Percentiles rank a stretch among this genome's conserved stretches.
Conservation (phyloP, 2,329 filamentous ascomycete genomes). For the Daldinia sp. region DNA sequence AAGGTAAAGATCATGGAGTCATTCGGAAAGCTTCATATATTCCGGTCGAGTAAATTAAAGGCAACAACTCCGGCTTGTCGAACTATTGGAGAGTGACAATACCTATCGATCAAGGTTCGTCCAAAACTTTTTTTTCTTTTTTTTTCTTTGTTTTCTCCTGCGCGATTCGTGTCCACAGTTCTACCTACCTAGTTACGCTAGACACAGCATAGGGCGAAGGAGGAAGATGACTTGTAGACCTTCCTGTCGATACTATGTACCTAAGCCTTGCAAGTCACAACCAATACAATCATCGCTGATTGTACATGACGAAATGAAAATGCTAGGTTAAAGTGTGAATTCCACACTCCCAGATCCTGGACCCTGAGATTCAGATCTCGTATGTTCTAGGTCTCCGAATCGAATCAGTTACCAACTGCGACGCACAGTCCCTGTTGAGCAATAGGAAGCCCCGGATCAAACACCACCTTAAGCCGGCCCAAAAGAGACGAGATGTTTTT, state of each 20-base stretch:
- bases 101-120: background rate
- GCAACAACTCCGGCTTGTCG: background rate
- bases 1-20: background rate
- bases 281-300: background rate
- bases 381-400: background rate
- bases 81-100: background rate
- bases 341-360: background rate
- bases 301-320: background rate
- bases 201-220: background rate
- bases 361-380: slow-evolving; percentile 5
- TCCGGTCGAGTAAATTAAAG: slow-evolving; percentile 14
- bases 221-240: background rate
- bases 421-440: background rate
- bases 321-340: background rate
- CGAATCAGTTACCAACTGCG: background rate
- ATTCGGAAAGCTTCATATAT: background rate
- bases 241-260: background rate
- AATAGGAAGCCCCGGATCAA: background rate
- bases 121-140: too few relatives aligned
- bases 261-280: background rate
- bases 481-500: background rate
- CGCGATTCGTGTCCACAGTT: background rate
- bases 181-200: background rate
- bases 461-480: background rate
- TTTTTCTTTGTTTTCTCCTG: too few relatives aligned